These are phyloP conservation scores for Talaromyces atroroseus DNA, from an alignment of 2,329 filamentous ascomycete genomes.

Conservation along the genomic window DNA sequence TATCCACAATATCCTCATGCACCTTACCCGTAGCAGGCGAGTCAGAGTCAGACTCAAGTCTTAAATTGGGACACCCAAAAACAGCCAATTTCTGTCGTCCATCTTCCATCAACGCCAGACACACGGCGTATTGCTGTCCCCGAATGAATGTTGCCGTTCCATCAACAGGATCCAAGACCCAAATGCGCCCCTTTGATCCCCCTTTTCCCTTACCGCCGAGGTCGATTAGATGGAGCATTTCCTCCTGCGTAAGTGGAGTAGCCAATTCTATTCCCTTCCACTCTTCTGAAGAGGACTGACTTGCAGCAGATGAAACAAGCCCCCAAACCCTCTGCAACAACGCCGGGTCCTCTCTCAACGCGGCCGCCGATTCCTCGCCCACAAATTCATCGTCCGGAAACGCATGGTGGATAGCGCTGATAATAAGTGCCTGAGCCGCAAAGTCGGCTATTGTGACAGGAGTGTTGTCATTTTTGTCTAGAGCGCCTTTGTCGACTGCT, in stretches of 20 bases:
- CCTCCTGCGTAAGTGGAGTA: constrained; percentile 43
- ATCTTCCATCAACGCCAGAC: constrained; percentile 53
- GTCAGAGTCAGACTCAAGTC: constrained; percentile 13
- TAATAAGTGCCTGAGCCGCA: constrained; percentile 58
- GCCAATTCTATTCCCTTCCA: constrained; percentile 25
- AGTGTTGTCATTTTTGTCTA: constrained; percentile 54
- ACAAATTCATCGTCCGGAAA: constrained; percentile 56
- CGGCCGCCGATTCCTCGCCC: constrained; percentile 55
- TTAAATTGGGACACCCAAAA: constrained; percentile 58
- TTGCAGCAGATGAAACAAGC: constrained; percentile 40
- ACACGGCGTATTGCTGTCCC: constrained; percentile 59
- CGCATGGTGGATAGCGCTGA: constrained; percentile 48
- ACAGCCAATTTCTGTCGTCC: constrained; percentile 55
- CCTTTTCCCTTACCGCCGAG: constrained; percentile 45
- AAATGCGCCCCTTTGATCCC: constrained; percentile 43
- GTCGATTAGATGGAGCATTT: constrained; percentile 60
- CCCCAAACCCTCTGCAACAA: constrained; percentile 53
- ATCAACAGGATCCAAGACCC: constrained; percentile 62
- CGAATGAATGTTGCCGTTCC: constrained; percentile 58
- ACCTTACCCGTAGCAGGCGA: constrained; percentile 19
- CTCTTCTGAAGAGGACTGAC: constrained; percentile 18
- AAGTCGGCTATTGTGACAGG: constrained; percentile 62
- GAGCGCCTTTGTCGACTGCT: constrained; percentile 44
- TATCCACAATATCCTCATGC: constrained; percentile 39
- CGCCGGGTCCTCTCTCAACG: constrained; percentile 44